These are phyloP conservation scores for Arabidopsis suecica DNA, from an alignment of 345 rosid species.

Conservation along the genomic window DNA sequence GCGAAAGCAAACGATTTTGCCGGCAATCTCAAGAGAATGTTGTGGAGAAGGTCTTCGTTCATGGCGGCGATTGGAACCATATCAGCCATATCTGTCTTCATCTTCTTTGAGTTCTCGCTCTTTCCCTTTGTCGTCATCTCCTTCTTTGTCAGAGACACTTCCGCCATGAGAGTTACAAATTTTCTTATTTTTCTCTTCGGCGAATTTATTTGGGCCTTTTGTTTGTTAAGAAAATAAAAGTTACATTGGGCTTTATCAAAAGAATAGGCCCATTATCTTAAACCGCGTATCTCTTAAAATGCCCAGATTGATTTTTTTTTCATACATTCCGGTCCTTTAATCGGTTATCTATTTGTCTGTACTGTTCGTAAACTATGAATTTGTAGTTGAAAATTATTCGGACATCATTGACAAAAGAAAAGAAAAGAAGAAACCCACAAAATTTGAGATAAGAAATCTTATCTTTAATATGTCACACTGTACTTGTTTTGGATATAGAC, in stretches of 20 bases:
- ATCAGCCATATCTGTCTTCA: slow-evolving; percentile 7
- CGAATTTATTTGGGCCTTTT: neutral
- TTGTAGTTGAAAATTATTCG: neutral
- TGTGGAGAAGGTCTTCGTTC: slow-evolving; percentile 37
- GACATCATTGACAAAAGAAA: slow-evolving; percentile 16
- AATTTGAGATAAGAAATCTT: slow-evolving; percentile 40
- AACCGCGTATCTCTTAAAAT: neutral
- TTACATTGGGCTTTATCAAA: neutral
- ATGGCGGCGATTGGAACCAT: slow-evolving; percentile 29
- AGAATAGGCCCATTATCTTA: neutral
- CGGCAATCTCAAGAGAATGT: slow-evolving; percentile 40
- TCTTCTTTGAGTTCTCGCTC: slow-evolving; percentile 36
- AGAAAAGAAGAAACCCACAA: slow-evolving; percentile 27
- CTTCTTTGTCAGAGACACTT: neutral
- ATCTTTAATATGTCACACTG: slow-evolving; percentile 42
- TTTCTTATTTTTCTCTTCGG: no score
- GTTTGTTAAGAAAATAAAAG: neutral
- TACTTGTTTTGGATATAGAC: slow-evolving; percentile 40
- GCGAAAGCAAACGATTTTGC: slow-evolving; percentile 47
- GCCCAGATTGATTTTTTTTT: no score
- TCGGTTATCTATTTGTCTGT: neutral
- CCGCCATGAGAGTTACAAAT: neutral
- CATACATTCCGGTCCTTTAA: no score
- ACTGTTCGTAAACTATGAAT: neutral
- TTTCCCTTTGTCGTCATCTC: slow-evolving; percentile 15